A percentile compares a stretch with the other conserved stretches of the same genome.
Evolutionary conservation across 1,139 yeast species (phyloP).

Genomic region (Lipomyces yarrowii): DNA sequence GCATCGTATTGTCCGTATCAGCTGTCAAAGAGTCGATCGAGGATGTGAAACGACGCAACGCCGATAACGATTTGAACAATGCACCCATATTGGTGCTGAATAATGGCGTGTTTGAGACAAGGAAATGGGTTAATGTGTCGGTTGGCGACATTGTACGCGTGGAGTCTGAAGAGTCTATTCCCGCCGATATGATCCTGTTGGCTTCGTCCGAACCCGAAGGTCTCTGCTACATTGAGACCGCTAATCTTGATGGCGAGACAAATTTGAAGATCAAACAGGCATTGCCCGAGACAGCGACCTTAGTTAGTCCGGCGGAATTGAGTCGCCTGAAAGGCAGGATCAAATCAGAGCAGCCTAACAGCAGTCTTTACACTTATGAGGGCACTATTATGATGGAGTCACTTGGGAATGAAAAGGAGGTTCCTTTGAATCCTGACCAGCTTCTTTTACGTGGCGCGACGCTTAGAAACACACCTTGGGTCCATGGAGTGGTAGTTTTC

Average conservation of each 20-base stretch:
- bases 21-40: slow-evolving; percentile 91
- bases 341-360: slow-evolving; percentile 89
- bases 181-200: slow-evolving; percentile 84
- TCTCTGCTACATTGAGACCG: slow-evolving; percentile 94
- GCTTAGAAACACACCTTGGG: slow-evolving; percentile 91
- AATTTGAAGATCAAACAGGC: slow-evolving; percentile 94
- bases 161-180: slow-evolving; percentile 85
- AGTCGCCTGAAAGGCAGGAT: slow-evolving; percentile 58
- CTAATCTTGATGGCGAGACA: slow-evolving; percentile 97
- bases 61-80: slow-evolving; percentile 86
- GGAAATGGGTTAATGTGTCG: slow-evolving; percentile 82
- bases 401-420: slow-evolving; percentile 48
- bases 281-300: slow-evolving; percentile 69
- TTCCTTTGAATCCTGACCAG: slow-evolving; percentile 88
- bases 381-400: slow-evolving; percentile 69
- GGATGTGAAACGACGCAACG: slow-evolving; percentile 83
- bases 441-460: slow-evolving; percentile 93
- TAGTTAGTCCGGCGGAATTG: slow-evolving; percentile 70
- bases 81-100: slow-evolving; percentile 75
- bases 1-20: slow-evolving; percentile 82
- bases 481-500: slow-evolving; percentile 88
- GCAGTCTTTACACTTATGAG: slow-evolving; percentile 91
- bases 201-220: slow-evolving; percentile 98
- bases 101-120: slow-evolving; percentile 63
- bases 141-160: slow-evolving; percentile 93